Base-by-base conservation (phyloP, 2,329 filamentous ascomycete species). In the Ilyonectria robusta region DNA sequence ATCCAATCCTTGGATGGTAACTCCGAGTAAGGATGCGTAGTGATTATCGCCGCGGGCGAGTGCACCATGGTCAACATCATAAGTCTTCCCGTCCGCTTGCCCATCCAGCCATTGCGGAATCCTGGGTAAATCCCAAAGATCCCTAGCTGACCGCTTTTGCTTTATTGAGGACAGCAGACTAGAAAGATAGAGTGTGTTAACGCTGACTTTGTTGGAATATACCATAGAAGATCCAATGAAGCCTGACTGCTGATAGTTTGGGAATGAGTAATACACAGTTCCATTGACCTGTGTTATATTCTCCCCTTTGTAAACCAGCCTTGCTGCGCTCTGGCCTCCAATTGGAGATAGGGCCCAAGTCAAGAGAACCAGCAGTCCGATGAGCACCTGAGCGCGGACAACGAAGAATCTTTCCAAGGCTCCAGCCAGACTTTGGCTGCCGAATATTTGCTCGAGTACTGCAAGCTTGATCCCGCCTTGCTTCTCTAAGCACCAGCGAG, bases 351-450 rank as follows among this genome's bases (percentile, higher is more conserved):
- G 0, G 2, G 15, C 21, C 66, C 68, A 70, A 1, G 48, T 37
- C 1, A 66, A 4, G 2, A 70, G 40, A 13, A 70, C 68, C 0
- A 37, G 4, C 0, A 62, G 7, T 0, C 68, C 66, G 8, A 69
- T 17, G 0, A 50, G 2, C 0, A 66, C 13, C 1, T 59, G 56
- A 1, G 59, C 60, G 0, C 68, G 66, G 7, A 70, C 53, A 23
- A 69, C 55, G 0, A 70, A 23, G 0, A 70, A 50, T 2, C 62
- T 37, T 6, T 69, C 68, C 0, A 70, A 2, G 0, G 66, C 56
- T 1, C 61, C 56, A 0, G 68, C 68, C 7, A 70, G 59, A 3
- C 54, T 70, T 17, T 68, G 68, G 21, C 68, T 70, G 2, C 66
- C 66, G n/a, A 62, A 66, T 2, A 69, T 35, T 19, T 70, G 66